These are phyloP conservation scores for Capillidium rhysosporum DNA, from an alignment of 371 early-diverging fungal species.

Conservation along the genomic window DNA sequence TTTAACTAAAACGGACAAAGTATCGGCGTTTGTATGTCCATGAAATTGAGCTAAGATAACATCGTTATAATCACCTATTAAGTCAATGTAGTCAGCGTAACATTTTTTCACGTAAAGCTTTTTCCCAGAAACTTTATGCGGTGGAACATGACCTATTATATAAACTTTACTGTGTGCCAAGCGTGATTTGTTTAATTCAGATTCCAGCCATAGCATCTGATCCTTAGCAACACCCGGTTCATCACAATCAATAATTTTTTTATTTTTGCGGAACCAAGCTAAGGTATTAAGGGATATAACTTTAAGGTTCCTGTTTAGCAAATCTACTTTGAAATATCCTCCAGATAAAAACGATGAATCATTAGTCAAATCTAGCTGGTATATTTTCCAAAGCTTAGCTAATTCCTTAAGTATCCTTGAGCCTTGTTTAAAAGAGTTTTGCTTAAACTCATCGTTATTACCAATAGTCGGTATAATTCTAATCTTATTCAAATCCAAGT, in stretches of 20 bases:
- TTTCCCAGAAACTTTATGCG: constrained; percentile 13
- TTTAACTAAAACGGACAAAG: constrained; percentile 6
- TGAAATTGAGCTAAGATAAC: constrained; percentile 24
- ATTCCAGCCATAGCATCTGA: constrained; percentile 13
- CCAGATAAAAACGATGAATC: neutral
- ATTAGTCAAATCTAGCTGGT: neutral
- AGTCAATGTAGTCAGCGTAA: constrained; percentile 14
- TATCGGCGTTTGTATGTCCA: constrained; percentile 14
- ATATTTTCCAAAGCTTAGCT: neutral
- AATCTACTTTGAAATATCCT: constrained; percentile 9
- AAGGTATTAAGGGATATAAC: constrained; percentile 12
- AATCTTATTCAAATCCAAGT: constrained; percentile 13
- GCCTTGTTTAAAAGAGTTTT: constrained; percentile 10
- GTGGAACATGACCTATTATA: constrained; percentile 28
- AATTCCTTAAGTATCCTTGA: neutral
- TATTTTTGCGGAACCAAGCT: constrained; percentile 12
- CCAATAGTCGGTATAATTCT: constrained; percentile 23
- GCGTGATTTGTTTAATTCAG: constrained; percentile 1
- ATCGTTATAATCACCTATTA: constrained; percentile 20
- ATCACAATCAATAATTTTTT: constrained; percentile 10
- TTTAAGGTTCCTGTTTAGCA: constrained; percentile 4
- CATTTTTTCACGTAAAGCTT: constrained; percentile 15
- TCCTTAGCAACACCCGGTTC: constrained; percentile 5
- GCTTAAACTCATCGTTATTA: constrained; percentile 18
- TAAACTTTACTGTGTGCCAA: constrained; percentile 10